These are phyloP conservation scores for Dioszegia crocea DNA, from an alignment of 768 basidiomycete genomes.

Conservation along the genomic window DNA sequence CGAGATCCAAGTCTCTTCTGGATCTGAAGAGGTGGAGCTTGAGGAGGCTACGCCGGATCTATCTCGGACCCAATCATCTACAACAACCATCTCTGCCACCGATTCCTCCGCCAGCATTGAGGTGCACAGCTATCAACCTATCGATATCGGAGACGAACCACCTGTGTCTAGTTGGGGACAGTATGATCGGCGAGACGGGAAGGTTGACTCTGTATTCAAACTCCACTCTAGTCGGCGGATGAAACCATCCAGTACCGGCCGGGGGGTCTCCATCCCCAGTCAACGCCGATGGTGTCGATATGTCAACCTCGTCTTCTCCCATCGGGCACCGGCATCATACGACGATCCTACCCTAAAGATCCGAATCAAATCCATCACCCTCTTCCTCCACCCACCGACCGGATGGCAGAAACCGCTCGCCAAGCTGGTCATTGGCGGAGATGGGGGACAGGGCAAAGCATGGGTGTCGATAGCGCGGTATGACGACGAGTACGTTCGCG, in stretches of 20 bases:
- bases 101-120: constrained; percentile 23
- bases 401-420: constrained; percentile 41
- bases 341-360: constrained; percentile 14
- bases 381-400: constrained; percentile 32
- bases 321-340: constrained; percentile 34
- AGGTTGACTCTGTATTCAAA: constrained; percentile 42
- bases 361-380: constrained; percentile 37
- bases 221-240: constrained; percentile 41
- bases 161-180: constrained; percentile 18
- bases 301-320: constrained; percentile 35
- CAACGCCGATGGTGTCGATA: constrained; percentile 45
- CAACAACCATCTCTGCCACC: constrained; percentile 29
- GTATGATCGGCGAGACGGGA: constrained; percentile 35
- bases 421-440: constrained; percentile 34
- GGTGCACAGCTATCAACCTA: constrained; percentile 26
- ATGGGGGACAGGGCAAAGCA: constrained; percentile 42
- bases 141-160: constrained; percentile 38
- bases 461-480: constrained; percentile 80
- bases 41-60: constrained; percentile 8
- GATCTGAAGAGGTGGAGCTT: constrained; percentile 7
- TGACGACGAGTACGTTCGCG: constrained; percentile 64
- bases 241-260: constrained; percentile 38
- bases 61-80: constrained; percentile 16
- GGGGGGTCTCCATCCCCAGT: constrained; percentile 43
- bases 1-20: constrained; percentile 15